phyloP scores from a whole-genome alignment of 176 grass and related monocot genomes.

The Zea luxurians region DNA sequence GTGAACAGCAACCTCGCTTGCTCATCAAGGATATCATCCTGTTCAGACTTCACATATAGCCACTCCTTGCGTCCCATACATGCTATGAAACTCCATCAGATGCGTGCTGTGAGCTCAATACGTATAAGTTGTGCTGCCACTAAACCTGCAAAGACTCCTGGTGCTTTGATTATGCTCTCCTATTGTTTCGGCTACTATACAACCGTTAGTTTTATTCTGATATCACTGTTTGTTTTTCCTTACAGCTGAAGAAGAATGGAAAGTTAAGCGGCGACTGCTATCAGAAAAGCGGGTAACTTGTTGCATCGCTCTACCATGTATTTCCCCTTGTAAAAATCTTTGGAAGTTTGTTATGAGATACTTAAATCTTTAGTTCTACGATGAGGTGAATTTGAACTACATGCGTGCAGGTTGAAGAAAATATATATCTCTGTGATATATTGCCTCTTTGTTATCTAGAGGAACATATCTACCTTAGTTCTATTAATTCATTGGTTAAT shows the following conservation, averaged over 20 bases:
- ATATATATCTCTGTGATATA: conserved; percentile 17
- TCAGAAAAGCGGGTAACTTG: conserved; percentile 75
- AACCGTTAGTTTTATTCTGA: conserved; percentile 25
- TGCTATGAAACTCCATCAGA: conserved; percentile 31
- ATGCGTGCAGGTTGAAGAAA: conserved; percentile 1
- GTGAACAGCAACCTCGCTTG: conserved; percentile 60
- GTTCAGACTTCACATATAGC: conserved; percentile 55
- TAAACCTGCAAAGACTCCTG: conserved; percentile 84
- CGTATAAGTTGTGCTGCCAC: conserved; percentile 70
- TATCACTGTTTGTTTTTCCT: conserved; percentile 2
- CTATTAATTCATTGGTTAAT: conserved; percentile 20
- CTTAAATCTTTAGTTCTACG: conserved; percentile 6
- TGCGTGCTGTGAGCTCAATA: conserved; percentile 34
- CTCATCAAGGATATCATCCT: conserved; percentile 56
- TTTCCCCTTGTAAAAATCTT: not conserved
- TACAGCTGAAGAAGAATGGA: conserved; percentile 96
- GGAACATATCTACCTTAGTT: conserved; percentile 17
- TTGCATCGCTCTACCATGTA: not conserved
- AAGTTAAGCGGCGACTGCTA: conserved; percentile 76
- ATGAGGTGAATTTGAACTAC: conserved; percentile 1
- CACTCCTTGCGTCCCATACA: conserved; percentile 52
- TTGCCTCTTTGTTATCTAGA: conserved; percentile 26
- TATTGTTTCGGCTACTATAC: conserved; percentile 1
- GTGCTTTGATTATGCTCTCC: conserved; percentile 34
- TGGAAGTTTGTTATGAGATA: not conserved